Base-by-base conservation (phyloP, 2,329 filamentous ascomycete species). In the Clonostachys sp. region DNA sequence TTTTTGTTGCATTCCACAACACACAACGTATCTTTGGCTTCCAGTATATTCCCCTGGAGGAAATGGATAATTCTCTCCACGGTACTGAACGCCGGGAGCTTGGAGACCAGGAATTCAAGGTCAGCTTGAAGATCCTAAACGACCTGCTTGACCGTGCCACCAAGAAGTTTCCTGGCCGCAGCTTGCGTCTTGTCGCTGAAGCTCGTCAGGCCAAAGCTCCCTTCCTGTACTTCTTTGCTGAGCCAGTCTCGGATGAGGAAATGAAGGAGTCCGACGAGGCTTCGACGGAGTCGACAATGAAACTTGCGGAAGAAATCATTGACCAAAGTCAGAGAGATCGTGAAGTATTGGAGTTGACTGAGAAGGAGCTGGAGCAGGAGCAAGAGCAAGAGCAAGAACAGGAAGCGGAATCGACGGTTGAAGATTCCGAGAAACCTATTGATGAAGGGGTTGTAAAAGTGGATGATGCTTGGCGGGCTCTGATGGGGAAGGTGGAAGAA, bases 1-100 rank as follows among this genome's bases (percentile, higher is more conserved):
- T 97, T 44, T 99, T 97, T 61, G 88, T 97, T 18, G 94, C 94
- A 3, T 99, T 84, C 63, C 94, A 99, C 72, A 99, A 99, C 63
- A 89, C 91, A 3, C 79, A 91, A 66, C 87, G 91, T 47, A 95
- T 99, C 44, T 99, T 99, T 62, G 94, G 94, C 6, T 99, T 99
- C 65, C 94, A 99, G 66, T 99, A 99, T 62, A 79, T 99, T 50
- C 84, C 84, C 50, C 69, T 97, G 13, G 63, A 80, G 5, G 94
- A 99, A 61, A 91, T 99, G 86, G 94, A 99, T 62, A 62, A 76
- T n/a, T 80, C 89, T 1, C 67, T 99, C n/a, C 95, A 99, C 61
- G 91, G 90, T 18, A 86, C 89, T 45, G 58, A 64, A 0, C 75
- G 91, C 57, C 74, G 73, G 1, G 61, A 58, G 16, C 67, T 95